Base-by-base conservation (phyloP, 202 grass and related monocot genomes). In the Hordeum pubiflorum region DNA sequence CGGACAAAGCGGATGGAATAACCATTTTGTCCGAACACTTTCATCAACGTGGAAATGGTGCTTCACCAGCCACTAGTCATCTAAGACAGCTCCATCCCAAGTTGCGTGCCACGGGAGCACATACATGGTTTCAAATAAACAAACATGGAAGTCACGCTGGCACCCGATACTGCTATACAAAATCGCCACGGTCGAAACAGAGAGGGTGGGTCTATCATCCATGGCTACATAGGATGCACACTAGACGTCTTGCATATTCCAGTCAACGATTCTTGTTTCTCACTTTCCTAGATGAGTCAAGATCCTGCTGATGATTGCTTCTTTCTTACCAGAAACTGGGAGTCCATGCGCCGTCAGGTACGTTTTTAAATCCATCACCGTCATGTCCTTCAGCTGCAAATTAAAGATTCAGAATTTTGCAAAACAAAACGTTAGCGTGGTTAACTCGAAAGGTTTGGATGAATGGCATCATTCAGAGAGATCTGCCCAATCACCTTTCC, bases 241-340 rank as follows among this genome's bases (percentile, higher is more conserved):
- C 13, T 24, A 31, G 40, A 29, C 3, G 8, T 10, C 32, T 66
- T 67, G 27, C 56, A 81, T 11, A 36, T 43, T 72, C 48, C 20
- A 5, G 56, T 22, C 52, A 81, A 3, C 52, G 66, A 21, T 29
- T 22, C 9, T 44, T 26, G 57, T 74, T 66, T 91, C 83, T 93
- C 85, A 95, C 84, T 93, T 99, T 20, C 96, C 96, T 68, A 93
- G 65, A 71, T 93, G 96, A 81, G 89, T 91, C 84, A 99, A 75
- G 77, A 99, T 99, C 81, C 92, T 89, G 66, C 74, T 87, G 31
- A 93, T 79, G 54, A 98, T 80, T 62, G 74, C 89, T 15, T 98
- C 92, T 88, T 98, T 98, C 69, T 95, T 98, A 14, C 92, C 92
- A 72, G 87, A 83, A 75, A 98, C 68, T 8, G 92, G 83, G 44